Percentiles rank a stretch among this genome's conserved stretches.
These are phyloP conservation scores for Syzygium aromaticum DNA, from an alignment of 345 rosid species.

Conservation along the genomic window DNA sequence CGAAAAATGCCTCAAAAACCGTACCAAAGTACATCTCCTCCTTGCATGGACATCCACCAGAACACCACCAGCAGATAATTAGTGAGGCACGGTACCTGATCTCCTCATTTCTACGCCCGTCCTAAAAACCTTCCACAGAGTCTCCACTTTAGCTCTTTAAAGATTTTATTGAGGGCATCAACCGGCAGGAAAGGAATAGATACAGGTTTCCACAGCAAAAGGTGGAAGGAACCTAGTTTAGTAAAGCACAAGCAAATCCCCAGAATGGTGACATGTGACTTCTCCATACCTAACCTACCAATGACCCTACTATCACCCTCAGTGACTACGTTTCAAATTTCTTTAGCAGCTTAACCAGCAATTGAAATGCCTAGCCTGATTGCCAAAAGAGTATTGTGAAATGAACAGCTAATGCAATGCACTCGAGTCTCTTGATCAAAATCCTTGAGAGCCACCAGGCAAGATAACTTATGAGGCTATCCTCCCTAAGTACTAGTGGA, in stretches of 20 bases:
- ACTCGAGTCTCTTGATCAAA: background rate
- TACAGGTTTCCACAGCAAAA: background rate
- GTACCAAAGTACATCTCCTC: background rate
- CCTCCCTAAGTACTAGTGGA: background rate
- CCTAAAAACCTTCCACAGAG: background rate
- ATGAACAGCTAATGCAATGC: background rate
- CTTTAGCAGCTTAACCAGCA: background rate
- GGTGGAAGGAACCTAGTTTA: background rate
- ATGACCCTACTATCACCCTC: background rate
- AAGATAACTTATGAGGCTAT: background rate
- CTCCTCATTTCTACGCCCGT: background rate
- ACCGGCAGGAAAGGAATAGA: background rate
- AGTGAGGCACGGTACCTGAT: background rate
- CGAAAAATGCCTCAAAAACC: background rate
- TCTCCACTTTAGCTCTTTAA: background rate
- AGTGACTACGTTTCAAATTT: background rate
- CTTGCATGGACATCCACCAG: background rate
- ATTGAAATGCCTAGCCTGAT: background rate
- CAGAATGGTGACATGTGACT: background rate
- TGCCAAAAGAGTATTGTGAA: background rate
- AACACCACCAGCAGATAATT: background rate
- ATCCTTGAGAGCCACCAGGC: background rate
- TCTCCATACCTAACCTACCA: background rate
- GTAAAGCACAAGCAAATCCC: background rate
- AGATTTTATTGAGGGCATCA: background rate